Evolutionary conservation across 345 rosid species (phyloP), one percentile per base, ranked within the genome.

Genomic region (Eucalyptus lansdowneana): DNA sequence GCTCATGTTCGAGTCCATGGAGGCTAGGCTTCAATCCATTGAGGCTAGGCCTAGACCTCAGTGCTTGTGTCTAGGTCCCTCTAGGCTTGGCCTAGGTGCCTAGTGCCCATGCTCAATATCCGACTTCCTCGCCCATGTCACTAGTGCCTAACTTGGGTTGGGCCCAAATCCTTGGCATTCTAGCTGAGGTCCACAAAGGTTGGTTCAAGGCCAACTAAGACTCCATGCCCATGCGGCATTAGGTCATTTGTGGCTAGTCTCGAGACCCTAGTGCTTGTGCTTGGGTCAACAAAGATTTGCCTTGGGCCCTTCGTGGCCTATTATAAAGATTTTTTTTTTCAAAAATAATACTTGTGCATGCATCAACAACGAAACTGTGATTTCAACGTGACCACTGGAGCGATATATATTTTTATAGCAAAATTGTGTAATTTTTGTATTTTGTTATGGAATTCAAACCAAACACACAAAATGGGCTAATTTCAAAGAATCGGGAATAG

Each of bases 151-250:
- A 58, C 65, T 58, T 58, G 7, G 65, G 65, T 58, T 0, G 7
- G 14, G 14, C 14, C 65, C 14, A 58, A 27, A 0, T 58, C 65
- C 14, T 58, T 25, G 29, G 29, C n/a, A 27, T 58, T 58, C 14
- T 58, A 25, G n/a, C n/a, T 0, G 1, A 9, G 65, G 65, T 58
- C 29, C 65, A 58, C 0, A 58, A 0, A 25, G 65, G n/a, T 25
- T 58, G 14, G 65, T 27, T 58, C 65, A 27, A 58, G 65, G n/a
- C 65, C 65, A 11, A 25, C 7, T 4, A 0, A 58, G 65, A 58
- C 65, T 58, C 4, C n/a, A 0, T 58, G 65, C n/a, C 65, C n/a
- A 58, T 58, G n/a, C 0, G 7, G 65, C 14, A 25, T 11, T 58
- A 58, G 65, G 65, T 58, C 14, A 10, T 25, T 58, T 58, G 65